Conservation (phyloP, 495 filamentous ascomycete genomes). For the Penicillium diatomitis region DNA sequence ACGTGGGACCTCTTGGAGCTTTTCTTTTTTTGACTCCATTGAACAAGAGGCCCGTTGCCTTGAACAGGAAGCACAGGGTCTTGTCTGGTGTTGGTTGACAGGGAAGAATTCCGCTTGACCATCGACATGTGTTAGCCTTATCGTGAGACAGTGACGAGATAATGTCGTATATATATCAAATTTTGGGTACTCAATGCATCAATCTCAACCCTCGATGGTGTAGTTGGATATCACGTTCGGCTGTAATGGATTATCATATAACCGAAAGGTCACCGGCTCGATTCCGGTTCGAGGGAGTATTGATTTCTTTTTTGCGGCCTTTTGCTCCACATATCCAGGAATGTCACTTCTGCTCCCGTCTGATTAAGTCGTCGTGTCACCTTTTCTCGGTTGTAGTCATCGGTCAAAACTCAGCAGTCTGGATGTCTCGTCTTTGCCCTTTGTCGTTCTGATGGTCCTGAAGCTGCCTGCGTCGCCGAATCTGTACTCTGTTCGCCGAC, state of each 20-base stretch:
- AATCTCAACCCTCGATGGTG: slow-evolving; percentile 1
- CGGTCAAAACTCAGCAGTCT: too few species aligned
- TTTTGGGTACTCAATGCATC: not conserved
- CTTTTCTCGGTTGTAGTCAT: too few species aligned
- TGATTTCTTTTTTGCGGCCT: not conserved
- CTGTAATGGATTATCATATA: slow-evolving; percentile 1
- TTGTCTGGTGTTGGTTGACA: not conserved
- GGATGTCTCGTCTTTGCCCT: too few species aligned
- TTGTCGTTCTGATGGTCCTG: too few species aligned
- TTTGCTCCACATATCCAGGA: not conserved
- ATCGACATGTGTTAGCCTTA: slow-evolving; percentile 6
- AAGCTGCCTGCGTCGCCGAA: too few species aligned
- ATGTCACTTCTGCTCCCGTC: not conserved
- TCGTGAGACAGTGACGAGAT: not conserved
- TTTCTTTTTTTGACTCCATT: slow-evolving; percentile 21
- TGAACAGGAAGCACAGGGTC: not conserved
- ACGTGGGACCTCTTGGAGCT: slow-evolving; percentile 13
- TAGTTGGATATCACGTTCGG: slow-evolving; percentile 2
- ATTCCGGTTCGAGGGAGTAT: slow-evolving; percentile 1
- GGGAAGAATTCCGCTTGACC: slow-evolving; percentile 4
- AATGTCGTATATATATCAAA: too few species aligned
- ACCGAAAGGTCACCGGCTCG: slow-evolving; percentile 2
- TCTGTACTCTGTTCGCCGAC: too few species aligned
- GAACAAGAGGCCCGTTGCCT: slow-evolving; percentile 7
- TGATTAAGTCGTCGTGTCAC: not conserved